phyloP scores from a whole-genome alignment of 2,329 filamentous ascomycete species.

The Thelonectria rubi region DNA sequence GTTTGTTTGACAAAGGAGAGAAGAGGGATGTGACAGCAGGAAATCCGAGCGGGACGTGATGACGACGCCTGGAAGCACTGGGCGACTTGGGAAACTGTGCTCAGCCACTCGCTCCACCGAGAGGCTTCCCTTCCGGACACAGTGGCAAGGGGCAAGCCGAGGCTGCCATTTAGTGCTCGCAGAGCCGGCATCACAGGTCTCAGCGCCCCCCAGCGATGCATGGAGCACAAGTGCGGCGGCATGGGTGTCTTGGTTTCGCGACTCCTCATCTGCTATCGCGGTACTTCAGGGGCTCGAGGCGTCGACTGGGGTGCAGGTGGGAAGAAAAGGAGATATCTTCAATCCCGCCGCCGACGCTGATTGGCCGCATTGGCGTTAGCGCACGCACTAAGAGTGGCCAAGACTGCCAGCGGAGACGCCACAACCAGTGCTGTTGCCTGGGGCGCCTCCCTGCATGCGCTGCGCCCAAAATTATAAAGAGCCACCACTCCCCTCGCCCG shows the following conservation, averaged over 20 bases:
- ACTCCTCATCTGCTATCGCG: slow-evolving; percentile 44
- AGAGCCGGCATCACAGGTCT: slow-evolving; percentile 5
- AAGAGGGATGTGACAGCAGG: slow-evolving; percentile 37
- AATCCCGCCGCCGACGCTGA: slow-evolving; percentile 43
- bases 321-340: slow-evolving; percentile 53
- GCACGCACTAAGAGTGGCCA: slow-evolving; percentile 49
- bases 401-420: slow-evolving; percentile 53
- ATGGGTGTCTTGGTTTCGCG: slow-evolving; percentile 33
- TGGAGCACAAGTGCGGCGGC: slow-evolving; percentile 15
- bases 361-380: slow-evolving; percentile 51
- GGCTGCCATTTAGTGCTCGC: slow-evolving; percentile 23
- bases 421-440: slow-evolving; percentile 56
- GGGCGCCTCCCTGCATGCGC: slow-evolving; percentile 51
- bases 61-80: slow-evolving; percentile 29
- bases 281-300: slow-evolving; percentile 53
- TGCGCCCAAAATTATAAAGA: slow-evolving; percentile 65
- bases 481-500: slow-evolving; percentile 62
- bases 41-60: slow-evolving; percentile 31
- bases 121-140: slow-evolving; percentile 25
- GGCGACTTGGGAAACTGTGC: slow-evolving; percentile 12
- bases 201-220: slow-evolving; percentile 14
- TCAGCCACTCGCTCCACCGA: slow-evolving; percentile 20
- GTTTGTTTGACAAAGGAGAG: slow-evolving; percentile 36
- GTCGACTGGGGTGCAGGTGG: slow-evolving; percentile 46
- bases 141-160: slow-evolving; percentile 31